Conservation (phyloP, 106 monocot genomes). For the Triglochin maritima region DNA sequence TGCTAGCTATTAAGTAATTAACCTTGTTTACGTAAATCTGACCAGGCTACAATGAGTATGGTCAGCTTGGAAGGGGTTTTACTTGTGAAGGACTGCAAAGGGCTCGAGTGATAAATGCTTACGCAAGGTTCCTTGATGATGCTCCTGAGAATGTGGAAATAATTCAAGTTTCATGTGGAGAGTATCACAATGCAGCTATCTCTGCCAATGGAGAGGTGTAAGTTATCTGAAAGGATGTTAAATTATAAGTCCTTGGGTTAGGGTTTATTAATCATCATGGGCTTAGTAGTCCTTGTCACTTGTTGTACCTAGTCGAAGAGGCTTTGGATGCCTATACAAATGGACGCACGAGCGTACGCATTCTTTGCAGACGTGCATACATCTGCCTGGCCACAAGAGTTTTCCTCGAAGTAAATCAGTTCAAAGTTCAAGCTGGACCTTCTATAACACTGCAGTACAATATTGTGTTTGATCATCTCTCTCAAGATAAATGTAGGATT, state of each 20-base stretch:
- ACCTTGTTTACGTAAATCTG: conserved; percentile 21
- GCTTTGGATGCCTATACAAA: too few species aligned
- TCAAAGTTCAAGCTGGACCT: too few species aligned
- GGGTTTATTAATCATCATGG: too few species aligned
- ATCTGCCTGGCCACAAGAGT: background rate
- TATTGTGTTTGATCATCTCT: too few species aligned
- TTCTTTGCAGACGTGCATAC: too few species aligned
- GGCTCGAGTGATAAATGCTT: conserved; percentile 69
- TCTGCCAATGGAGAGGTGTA: conserved; percentile 98
- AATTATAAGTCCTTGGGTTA: too few species aligned
- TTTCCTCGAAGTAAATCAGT: background rate
- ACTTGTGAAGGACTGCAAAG: conserved; percentile 95
- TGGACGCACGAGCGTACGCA: too few species aligned
- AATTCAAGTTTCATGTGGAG: conserved; percentile 79
- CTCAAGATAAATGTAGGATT: too few species aligned
- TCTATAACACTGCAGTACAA: too few species aligned
- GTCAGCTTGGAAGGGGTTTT: conserved; percentile 96
- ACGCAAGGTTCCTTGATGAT: conserved; percentile 89
- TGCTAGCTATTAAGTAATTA: background rate
- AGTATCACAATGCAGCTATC: conserved; percentile 90
- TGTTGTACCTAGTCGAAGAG: too few species aligned
- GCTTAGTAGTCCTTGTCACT: too few species aligned
- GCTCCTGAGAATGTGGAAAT: conserved; percentile 90
- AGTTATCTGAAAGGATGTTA: conserved; percentile 41
- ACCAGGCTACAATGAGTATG: conserved; percentile 99